Percentiles rank a stretch among this genome's conserved stretches.
Evolutionary conservation across 495 filamentous ascomycete species (phyloP).

Genomic region (Daldinia bambusicola): DNA sequence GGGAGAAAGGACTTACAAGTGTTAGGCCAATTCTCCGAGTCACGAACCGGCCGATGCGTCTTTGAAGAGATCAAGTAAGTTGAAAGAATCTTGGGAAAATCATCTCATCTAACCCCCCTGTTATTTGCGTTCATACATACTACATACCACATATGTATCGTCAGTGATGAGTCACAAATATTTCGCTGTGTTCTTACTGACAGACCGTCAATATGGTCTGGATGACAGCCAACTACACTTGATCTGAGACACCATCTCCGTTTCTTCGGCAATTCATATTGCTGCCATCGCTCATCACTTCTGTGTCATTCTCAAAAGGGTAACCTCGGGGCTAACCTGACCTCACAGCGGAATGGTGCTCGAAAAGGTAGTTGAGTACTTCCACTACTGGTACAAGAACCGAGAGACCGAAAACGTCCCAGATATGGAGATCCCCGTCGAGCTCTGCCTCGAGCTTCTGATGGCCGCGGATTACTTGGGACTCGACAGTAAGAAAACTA

Average conservation of each 20-base stretch:
- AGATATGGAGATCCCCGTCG: conserved; percentile 86
- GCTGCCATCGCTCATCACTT: not conserved
- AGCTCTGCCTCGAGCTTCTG: conserved; percentile 81
- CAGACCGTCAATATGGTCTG: conserved; percentile 55
- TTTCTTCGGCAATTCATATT: not conserved
- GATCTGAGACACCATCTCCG: conserved; percentile 59
- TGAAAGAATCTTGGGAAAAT: not conserved
- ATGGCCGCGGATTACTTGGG: conserved; percentile 80
- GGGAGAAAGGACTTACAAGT: conserved; percentile 20
- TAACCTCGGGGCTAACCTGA: conserved; percentile 14
- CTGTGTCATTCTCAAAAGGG: not conserved
- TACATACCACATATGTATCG: not conserved
- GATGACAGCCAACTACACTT: conserved; percentile 66
- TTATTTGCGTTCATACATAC: conserved; percentile 5
- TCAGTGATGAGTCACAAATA: conserved; percentile 55
- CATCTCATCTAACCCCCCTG: not conserved
- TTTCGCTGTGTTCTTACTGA: conserved; percentile 56
- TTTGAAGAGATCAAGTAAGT: conserved; percentile 80
- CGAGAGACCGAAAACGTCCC: conserved; percentile 78
- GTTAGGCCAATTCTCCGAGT: conserved; percentile 76
- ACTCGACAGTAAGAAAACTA: conserved; percentile 50
- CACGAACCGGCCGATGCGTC: conserved; percentile 68
- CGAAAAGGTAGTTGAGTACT: conserved; percentile 91
- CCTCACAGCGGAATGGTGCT: conserved; percentile 77
- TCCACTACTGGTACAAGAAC: conserved; percentile 88